Base-by-base conservation (phyloP, 768 basidiomycete species). In the Kockovaella imperatae region DNA sequence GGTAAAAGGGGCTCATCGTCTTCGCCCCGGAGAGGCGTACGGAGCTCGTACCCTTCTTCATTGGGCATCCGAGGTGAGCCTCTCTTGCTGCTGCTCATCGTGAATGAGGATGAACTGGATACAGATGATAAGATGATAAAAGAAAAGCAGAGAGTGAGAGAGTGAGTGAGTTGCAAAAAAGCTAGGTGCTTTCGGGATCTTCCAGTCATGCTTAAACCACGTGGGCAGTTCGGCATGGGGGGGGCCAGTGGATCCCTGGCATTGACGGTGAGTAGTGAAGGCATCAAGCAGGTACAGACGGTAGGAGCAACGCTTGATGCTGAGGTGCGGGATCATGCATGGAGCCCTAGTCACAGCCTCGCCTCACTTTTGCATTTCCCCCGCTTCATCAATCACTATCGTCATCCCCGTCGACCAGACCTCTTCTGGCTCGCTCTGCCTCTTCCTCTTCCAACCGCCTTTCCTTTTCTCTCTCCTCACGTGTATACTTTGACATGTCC, bases 401-500 rank as follows among this genome's bases (percentile, higher is more conserved):
- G 45, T 53, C 55, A 28, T 56, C 61, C 44, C 56, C 55, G 31
- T 36, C 57, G 17, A 66, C 50, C 45, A 66, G 24, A 13, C 64
- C 64, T 21, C 35, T 49, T 34, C 60, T 49, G 26, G 54, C 31
- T 29, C 78, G 78, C 51, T 82, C 77, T 43, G 80, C 82, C 42
- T 83, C 81, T 52, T 83, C 80, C 26, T 87, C 83, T 18, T 75
- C 83, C 67, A 73, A 71, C 42, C 72, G 62, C 34, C 70, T 47
- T 21, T 60, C 64, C n/a, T 53, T 57, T 36, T 78, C 76, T 21
- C 74, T 62, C 36, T 74, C 75, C 32, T 76, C 77, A 53, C 90
- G 78, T 47, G 89, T 84, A 60, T 91, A 99, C 68, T 90, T 84
- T 56, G 82, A 86, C 62, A 87, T 71, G 68, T 96, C 91, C 42